Percentiles rank a stretch among this genome's conserved stretches.
Conservation (phyloP, 2,329 filamentous ascomycete genomes). For the Aspergillus ibericus region DNA sequence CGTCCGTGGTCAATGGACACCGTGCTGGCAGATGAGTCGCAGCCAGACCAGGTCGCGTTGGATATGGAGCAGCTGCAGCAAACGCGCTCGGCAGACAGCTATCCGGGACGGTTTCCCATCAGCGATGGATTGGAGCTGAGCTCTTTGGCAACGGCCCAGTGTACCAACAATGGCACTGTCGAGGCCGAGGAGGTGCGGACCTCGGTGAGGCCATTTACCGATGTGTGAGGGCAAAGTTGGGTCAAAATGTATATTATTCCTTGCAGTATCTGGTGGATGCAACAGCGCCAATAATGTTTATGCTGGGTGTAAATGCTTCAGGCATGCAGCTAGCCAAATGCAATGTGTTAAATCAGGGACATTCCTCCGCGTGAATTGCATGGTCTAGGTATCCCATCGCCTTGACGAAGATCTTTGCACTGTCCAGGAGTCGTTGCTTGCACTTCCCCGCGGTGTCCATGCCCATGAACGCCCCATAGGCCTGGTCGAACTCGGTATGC, state of each 20-base stretch:
- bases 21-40: constrained; percentile 7
- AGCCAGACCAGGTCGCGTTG: constrained; percentile 12
- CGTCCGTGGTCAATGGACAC: constrained; percentile 17
- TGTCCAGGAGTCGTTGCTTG: constrained; percentile 68
- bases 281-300: neutral
- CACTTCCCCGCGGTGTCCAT: constrained; percentile 62
- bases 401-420: constrained; percentile 71
- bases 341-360: constrained; percentile 3
- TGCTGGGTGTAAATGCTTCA: constrained; percentile 1
- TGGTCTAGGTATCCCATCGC: constrained; percentile 39
- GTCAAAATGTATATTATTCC: neutral
- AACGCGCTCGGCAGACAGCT: constrained; percentile 30
- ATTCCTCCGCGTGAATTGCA: constrained; percentile 30
- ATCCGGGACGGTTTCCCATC: constrained; percentile 34
- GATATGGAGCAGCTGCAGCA: constrained; percentile 15
- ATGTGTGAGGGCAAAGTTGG: constrained; percentile 15
- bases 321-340: neutral
- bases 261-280: neutral
- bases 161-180: neutral
- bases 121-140: constrained; percentile 30
- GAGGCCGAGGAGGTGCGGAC: constrained; percentile 25
- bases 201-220: constrained; percentile 33
- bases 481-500: constrained; percentile 62
- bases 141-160: constrained; percentile 25
- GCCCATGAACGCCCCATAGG: constrained; percentile 66